These are phyloP conservation scores for Groenewaldozyma auringiensis DNA, from an alignment of 1,139 yeast species.

Conservation along the genomic window DNA sequence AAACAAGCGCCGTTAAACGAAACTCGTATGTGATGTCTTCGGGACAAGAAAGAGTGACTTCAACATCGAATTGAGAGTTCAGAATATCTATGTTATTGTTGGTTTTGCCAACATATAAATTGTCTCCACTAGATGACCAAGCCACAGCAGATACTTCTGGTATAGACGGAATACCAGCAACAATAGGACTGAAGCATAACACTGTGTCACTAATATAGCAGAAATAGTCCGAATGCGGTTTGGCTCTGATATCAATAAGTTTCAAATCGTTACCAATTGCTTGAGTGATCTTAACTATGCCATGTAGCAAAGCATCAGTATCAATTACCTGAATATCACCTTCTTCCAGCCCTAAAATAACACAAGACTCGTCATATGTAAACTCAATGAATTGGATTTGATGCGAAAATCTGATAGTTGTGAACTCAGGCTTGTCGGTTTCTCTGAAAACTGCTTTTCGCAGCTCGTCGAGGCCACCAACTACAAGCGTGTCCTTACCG, in stretches of 20 bases:
- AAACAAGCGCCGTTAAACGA: conserved; percentile 10
- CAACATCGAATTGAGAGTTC: not conserved
- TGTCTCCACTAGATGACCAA: conserved; percentile 14
- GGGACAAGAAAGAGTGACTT: not conserved
- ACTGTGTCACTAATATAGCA: not conserved
- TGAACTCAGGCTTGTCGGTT: not conserved
- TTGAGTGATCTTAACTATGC: conserved; percentile 6
- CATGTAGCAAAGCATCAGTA: conserved; percentile 1
- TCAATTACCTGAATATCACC: not conserved
- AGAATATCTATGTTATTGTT: conserved; percentile 12
- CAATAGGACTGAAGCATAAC: no score
- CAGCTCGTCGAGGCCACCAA: conserved; percentile 3
- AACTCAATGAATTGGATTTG: conserved; percentile 3
- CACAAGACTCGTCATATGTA: conserved; percentile 2
- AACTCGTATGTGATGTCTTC: not conserved
- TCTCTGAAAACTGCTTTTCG: conserved; percentile 4
- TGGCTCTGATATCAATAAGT: not conserved
- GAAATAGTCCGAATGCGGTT: not conserved
- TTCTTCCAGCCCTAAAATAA: not conserved
- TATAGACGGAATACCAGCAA: not conserved
- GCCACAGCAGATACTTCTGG: not conserved
- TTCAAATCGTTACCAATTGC: conserved; percentile 12
- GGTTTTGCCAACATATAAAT: conserved; percentile 12
- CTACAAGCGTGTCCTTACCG: conserved; percentile 2
- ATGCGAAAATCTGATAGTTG: not conserved